Conservation (phyloP, 2,329 filamentous ascomycete genomes). For the Fusarium odoratissimum region DNA sequence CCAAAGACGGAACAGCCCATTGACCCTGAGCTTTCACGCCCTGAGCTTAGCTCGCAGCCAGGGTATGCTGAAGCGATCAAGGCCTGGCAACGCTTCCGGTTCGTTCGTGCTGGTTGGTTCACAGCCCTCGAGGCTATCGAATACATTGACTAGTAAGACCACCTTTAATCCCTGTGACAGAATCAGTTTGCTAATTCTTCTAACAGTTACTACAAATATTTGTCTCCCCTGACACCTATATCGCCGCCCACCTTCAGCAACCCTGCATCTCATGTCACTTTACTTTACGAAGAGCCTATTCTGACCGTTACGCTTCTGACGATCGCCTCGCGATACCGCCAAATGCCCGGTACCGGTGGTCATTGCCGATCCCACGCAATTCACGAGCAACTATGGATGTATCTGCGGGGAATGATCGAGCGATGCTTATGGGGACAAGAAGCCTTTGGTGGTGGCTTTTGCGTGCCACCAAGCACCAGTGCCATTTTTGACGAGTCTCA, state of each 20-base stretch:
- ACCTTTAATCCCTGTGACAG: neutral
- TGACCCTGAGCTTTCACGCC: slow-evolving; percentile 59
- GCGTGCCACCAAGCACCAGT: slow-evolving; percentile 71
- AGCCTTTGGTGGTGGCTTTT: slow-evolving; percentile 90
- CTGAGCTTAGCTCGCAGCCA: slow-evolving; percentile 60
- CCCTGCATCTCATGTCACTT: slow-evolving; percentile 79
- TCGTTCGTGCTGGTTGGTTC: slow-evolving; percentile 97
- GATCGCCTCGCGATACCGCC: slow-evolving; percentile 88
- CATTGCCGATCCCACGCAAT: slow-evolving; percentile 89
- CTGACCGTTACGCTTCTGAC: slow-evolving; percentile 91
- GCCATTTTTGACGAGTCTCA: slow-evolving; percentile 66
- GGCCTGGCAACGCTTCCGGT: slow-evolving; percentile 92
- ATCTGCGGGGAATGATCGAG: slow-evolving; percentile 94
- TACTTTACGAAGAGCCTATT: slow-evolving; percentile 92
- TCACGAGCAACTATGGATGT: slow-evolving; percentile 95
- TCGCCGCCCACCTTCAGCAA: slow-evolving; percentile 90
- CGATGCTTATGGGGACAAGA: slow-evolving; percentile 96
- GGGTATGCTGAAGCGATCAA: slow-evolving; percentile 78
- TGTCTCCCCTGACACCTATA: slow-evolving; percentile 93
- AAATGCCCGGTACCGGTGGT: slow-evolving; percentile 81
- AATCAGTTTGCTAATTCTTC: slow-evolving; percentile 16
- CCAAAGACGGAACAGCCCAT: slow-evolving; percentile 53
- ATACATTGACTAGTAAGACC: slow-evolving; percentile 86
- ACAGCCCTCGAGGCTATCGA: slow-evolving; percentile 91
- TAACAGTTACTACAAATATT: slow-evolving; percentile 84